Evolutionary conservation across 352 stramenopile species (phyloP), one percentile per base, ranked within the genome.

Genomic region (Pythium phragmitis): DNA sequence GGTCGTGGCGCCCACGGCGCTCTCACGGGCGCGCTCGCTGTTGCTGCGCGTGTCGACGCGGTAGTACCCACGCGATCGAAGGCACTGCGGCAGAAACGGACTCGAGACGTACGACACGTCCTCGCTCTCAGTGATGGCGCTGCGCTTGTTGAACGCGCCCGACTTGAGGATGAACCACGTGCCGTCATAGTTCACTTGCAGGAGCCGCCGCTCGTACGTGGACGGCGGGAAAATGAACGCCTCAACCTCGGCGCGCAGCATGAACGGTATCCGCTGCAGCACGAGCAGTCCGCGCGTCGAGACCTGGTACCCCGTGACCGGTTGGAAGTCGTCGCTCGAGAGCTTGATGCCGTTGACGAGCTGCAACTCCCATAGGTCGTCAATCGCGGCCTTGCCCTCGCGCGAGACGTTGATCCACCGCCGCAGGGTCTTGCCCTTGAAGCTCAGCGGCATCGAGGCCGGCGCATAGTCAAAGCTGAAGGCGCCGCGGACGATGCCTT

Each of bases 401-500:
- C 97, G 89, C 17, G 92, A 97, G 33, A 98, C 82, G 83, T 98
- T 98, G 48, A 98, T 88, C 82, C 92, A 97, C 2, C 79, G 75
- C 46, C 83, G 77, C 58, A 89, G 65, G 37, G 83, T 86, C 12
- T 92, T 84, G 58, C 96, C 80, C 60, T 94, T 87, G 74, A 96
- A 97, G 16, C 97, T 94, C 7, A 99, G 82, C n/a, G 97, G 73
- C 65, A 97, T 85, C 11, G 84, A 97, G 43, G 90, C 89, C n/a
- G 96, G 96, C 59, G 96, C 96, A 63, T 99, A 99, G 78, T 99
- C 96, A 70, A 98, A 99, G 65, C 98, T 89, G 46, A 99, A 81
- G 23, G 97, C 89, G 60, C 96, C 88, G 46, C 87, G 76, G 36
- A 98, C 79, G 52, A 99, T 98, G 13, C 93, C 96, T 70, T 99